Base-by-base conservation (phyloP, 2,329 filamentous ascomycete genomes). In the Aspergillus ruber region DNA sequence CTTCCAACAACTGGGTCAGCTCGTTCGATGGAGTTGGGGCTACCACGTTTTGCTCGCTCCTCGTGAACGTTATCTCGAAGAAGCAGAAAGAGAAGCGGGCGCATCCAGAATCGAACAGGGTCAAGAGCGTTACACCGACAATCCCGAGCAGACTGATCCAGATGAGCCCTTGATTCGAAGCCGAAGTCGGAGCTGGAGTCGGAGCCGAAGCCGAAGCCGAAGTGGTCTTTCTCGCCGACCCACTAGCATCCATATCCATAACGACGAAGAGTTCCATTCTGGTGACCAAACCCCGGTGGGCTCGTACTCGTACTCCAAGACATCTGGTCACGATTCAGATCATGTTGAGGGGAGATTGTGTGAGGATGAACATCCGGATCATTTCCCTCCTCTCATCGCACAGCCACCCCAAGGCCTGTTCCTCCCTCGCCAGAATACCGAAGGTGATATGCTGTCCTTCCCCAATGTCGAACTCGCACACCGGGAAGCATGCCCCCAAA, bases 21-120 rank as follows among this genome's bases (percentile, higher is more conserved):
- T 97, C 21, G 84, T 98, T 17, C 82, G 93, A 50, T 98, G 93
- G 93, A 96, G 88, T 53, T 98, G 93, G 93, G 93, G 93, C 9
- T 97, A 95, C 68, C 90, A 95, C 60, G 84, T 97, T 33, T 76
- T 98, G 15, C 76, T 98, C n/a, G 90, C 90, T 15, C 89, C 91
- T 15, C 86, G 88, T 56, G 82, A 85, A 15, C 69, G 74, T 18
- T 74, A 74, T 50, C 59, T 72, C 42, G 72, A 72, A 55, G 69
- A 69, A 42, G 59, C 59, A 3, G 69, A 72, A 32, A 61, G 68
- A 35, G 68, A 64, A 18, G 65, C 64, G 18, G 57, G 56, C 15
- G 58, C 62, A 15, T 61, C 67, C 4, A 51, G 54, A 4, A 59
- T 73, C 27, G 67, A 72, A 49, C 57, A 66, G 47, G 71, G 68